A percentile compares a stretch with the other conserved stretches of the same genome.
phyloP scores from a whole-genome alignment of 2,329 filamentous ascomycete species.

The Camptophora hylomeconis region DNA sequence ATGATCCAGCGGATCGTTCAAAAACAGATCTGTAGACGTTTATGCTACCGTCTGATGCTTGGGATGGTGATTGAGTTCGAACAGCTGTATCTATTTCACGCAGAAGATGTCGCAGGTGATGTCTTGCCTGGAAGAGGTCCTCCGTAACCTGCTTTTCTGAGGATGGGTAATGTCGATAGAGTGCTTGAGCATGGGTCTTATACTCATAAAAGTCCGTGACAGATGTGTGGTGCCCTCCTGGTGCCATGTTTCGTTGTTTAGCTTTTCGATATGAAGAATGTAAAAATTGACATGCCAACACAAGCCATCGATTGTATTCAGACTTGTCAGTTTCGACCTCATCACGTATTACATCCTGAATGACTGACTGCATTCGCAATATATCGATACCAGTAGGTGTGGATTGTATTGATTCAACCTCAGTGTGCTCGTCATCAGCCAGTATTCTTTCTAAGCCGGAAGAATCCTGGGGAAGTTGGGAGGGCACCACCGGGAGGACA shows the following conservation, averaged over 20 bases:
- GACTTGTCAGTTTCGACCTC: constrained; percentile 27
- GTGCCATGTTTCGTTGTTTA: too few species aligned
- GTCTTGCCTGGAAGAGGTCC: constrained; percentile 24
- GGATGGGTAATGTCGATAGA: constrained; percentile 28
- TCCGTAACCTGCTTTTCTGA: constrained; percentile 18
- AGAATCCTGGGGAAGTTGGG: too few species aligned
- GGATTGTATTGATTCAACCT: too few species aligned
- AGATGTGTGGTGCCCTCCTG: too few species aligned
- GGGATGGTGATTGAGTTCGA: constrained; percentile 26
- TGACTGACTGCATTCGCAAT: constrained; percentile 35
- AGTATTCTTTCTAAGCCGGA: too few species aligned
- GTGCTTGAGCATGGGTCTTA: constrained; percentile 29
- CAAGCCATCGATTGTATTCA: constrained; percentile 30
- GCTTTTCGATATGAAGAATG: constrained; percentile 29
- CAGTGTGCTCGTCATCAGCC: too few species aligned
- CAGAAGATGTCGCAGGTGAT: constrained; percentile 22
- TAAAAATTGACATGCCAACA: constrained; percentile 28
- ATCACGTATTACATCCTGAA: constrained; percentile 35
- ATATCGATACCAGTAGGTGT: too few species aligned
- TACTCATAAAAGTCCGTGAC: constrained; percentile 36
- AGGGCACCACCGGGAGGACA: too few species aligned
- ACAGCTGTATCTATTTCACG: constrained; percentile 29
- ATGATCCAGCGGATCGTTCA: constrained; percentile 32
- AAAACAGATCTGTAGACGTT: constrained; percentile 27
- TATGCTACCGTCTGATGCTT: constrained; percentile 20